These are phyloP conservation scores for Elsinoe batatas DNA, from an alignment of 2,329 filamentous ascomycete species.

Conservation along the genomic window DNA sequence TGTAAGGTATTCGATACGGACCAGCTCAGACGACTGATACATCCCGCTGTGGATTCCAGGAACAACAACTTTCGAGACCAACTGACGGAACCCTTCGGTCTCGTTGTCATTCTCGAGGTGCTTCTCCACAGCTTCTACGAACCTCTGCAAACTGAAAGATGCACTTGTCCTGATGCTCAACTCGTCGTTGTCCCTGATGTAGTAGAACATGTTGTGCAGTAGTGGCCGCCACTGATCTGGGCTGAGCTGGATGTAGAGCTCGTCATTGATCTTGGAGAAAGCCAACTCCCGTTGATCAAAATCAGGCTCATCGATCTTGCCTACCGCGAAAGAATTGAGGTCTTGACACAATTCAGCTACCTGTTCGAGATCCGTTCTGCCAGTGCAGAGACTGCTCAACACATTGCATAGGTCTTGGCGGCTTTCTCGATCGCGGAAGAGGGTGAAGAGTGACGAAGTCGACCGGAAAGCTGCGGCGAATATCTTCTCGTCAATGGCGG, in stretches of 20 bases:
- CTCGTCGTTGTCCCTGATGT: slow-evolving; percentile 77
- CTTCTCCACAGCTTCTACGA: slow-evolving; percentile 54
- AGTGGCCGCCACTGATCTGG: slow-evolving; percentile 76
- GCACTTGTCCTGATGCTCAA: slow-evolving; percentile 77
- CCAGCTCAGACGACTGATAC: slow-evolving; percentile 69
- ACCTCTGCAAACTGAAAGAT: slow-evolving; percentile 66
- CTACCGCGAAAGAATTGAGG: slow-evolving; percentile 67
- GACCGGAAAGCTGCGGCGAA: slow-evolving; percentile 63
- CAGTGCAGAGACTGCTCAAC: slow-evolving; percentile 58
- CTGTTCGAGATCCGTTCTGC: slow-evolving; percentile 50
- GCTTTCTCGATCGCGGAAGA: slow-evolving; percentile 74
- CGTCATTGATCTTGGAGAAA: slow-evolving; percentile 61
- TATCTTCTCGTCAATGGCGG: slow-evolving; percentile 70
- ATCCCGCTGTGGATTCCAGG: slow-evolving; percentile 68
- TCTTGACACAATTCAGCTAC: slow-evolving; percentile 63
- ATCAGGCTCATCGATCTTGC: slow-evolving; percentile 73
- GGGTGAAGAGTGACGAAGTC: slow-evolving; percentile 73
- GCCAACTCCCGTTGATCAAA: slow-evolving; percentile 72
- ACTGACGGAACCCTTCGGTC: slow-evolving; percentile 36
- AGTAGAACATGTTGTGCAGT: slow-evolving; percentile 81
- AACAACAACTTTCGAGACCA: slow-evolving; percentile 57
- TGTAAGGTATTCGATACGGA: slow-evolving; percentile 70
- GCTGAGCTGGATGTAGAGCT: slow-evolving; percentile 50
- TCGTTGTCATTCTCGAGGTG: slow-evolving; percentile 33
- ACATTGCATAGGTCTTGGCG: slow-evolving; percentile 65